These are phyloP conservation scores for Gloeophyllum trabeum DNA, from an alignment of 768 basidiomycete species.

Conservation along the genomic window DNA sequence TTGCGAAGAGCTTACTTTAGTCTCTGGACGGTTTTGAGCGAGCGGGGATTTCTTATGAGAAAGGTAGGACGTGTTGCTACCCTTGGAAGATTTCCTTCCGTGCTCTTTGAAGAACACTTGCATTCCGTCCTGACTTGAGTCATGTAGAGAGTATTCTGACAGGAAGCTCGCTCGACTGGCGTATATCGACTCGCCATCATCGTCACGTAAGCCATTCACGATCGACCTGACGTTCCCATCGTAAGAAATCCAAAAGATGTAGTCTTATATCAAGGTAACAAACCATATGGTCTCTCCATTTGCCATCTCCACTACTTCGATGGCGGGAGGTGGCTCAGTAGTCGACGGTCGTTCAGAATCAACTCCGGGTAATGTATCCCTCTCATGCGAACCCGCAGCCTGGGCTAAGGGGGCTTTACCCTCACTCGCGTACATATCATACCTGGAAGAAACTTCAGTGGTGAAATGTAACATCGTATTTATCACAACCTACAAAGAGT, in stretches of 20 bases:
- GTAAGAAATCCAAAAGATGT: constrained; percentile 8
- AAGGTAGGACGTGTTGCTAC: constrained; percentile 45
- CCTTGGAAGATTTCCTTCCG: constrained; percentile 49
- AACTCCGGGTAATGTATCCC: too few species aligned
- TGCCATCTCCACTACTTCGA: constrained; percentile 76
- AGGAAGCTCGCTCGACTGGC: constrained; percentile 59
- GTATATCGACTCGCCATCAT: constrained; percentile 60
- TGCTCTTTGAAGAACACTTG: constrained; percentile 77
- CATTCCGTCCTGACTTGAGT: constrained; percentile 45
- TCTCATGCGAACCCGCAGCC: too few species aligned
- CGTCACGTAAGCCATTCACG: constrained; percentile 74
- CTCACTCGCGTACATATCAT: constrained; percentile 72
- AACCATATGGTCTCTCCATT: constrained; percentile 85
- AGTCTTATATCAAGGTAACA: constrained; percentile 14
- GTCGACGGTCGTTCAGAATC: constrained; percentile 19
- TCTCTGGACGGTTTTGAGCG: constrained; percentile 62
- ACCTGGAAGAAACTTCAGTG: constrained; percentile 30
- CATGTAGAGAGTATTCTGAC: constrained; percentile 55
- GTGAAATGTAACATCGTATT: constrained; percentile 6
- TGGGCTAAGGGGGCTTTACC: too few species aligned
- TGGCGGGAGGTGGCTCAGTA: constrained; percentile 44
- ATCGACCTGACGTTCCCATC: constrained; percentile 45
- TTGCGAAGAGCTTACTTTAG: constrained; percentile 46
- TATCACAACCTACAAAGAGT: constrained; percentile 54
- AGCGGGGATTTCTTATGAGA: constrained; percentile 47